These are phyloP conservation scores for Chondrus crispus DNA, from an alignment of 23 red algal genomes.

Conservation along the genomic window DNA sequence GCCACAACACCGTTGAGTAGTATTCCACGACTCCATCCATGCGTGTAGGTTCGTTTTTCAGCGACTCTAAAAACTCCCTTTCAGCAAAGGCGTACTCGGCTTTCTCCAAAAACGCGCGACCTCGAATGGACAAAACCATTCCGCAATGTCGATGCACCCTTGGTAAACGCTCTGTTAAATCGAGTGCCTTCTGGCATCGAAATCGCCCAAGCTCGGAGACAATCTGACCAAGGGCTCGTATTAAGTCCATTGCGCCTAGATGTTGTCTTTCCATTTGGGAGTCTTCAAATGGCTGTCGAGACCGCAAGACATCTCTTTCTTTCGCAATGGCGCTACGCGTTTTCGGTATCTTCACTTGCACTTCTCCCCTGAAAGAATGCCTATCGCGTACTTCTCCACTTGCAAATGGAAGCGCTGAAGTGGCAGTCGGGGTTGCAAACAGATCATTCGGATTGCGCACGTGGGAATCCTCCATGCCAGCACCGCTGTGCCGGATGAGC, in stretches of 20 bases:
- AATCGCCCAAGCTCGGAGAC: slow-evolving; percentile 39
- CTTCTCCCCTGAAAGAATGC: neutral
- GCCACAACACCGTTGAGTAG: slow-evolving; percentile 97
- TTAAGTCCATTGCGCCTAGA: slow-evolving; percentile 50
- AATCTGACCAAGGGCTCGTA: slow-evolving; percentile 53
- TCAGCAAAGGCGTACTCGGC: slow-evolving; percentile 63
- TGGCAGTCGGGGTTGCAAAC: slow-evolving; percentile 33
- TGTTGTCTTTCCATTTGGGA: no score
- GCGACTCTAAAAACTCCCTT: slow-evolving; percentile 64
- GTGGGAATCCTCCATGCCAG: slow-evolving; percentile 15
- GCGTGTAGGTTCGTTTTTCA: slow-evolving; percentile 57
- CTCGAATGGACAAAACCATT: slow-evolving; percentile 40
- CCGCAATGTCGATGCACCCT: slow-evolving; percentile 56
- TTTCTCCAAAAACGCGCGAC: slow-evolving; percentile 76
- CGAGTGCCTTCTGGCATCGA: slow-evolving; percentile 52
- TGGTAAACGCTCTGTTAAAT: slow-evolving; percentile 56
- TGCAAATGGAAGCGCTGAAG: neutral
- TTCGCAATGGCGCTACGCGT: neutral
- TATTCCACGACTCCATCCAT: slow-evolving; percentile 83
- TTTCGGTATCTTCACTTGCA: neutral
- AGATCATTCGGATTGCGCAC: slow-evolving; percentile 47
- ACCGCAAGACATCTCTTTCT: neutral
- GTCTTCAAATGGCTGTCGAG: neutral
- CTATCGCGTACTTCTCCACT: neutral
- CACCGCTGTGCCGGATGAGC: neutral